Evolutionary conservation across 2,329 filamentous ascomycete genomes (phyloP).

Genomic region (Hypoxylon sp.): DNA sequence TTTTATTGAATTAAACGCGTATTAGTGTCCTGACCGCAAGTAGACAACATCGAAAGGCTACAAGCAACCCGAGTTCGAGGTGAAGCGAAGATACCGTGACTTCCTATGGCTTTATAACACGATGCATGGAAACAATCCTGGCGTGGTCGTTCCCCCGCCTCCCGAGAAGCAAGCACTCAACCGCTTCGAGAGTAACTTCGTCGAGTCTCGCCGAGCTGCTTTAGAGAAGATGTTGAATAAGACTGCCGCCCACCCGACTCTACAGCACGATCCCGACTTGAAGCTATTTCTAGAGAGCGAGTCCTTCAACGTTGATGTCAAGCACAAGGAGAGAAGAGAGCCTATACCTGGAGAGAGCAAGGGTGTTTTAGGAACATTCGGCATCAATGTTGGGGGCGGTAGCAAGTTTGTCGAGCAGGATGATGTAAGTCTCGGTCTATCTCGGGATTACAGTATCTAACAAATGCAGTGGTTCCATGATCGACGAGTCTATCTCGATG

Average conservation of each 20-base stretch:
- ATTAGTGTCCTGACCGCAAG: slow-evolving; percentile 32
- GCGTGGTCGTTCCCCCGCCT: slow-evolving; percentile 92
- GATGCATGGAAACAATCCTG: slow-evolving; percentile 92
- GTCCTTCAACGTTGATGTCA: slow-evolving; percentile 93
- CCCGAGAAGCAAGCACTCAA: slow-evolving; percentile 98
- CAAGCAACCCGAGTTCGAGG: slow-evolving; percentile 89
- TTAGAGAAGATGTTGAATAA: slow-evolving; percentile 99
- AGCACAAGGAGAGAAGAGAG: slow-evolving; percentile 95
- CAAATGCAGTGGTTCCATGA: slow-evolving; percentile 90
- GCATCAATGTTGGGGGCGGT: slow-evolving; percentile 79
- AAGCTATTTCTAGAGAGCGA: slow-evolving; percentile 98
- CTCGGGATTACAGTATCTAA: slow-evolving; percentile 32
- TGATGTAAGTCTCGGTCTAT: slow-evolving; percentile 71
- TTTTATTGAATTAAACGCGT: neutral
- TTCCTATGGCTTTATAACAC: slow-evolving; percentile 98
- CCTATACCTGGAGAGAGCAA: slow-evolving; percentile 90
- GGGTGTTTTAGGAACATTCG: slow-evolving; percentile 88
- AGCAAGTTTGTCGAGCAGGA: slow-evolving; percentile 98
- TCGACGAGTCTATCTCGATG: slow-evolving; percentile 92
- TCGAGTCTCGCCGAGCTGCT: slow-evolving; percentile 89
- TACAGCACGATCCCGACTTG: slow-evolving; percentile 92
- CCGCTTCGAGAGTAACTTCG: slow-evolving; percentile 95
- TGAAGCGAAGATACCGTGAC: slow-evolving; percentile 93
- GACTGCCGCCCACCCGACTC: slow-evolving; percentile 85
- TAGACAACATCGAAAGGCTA: slow-evolving; percentile 97